phyloP scores from a whole-genome alignment of 208 protist genomes.

The Leishmania gerbilli region DNA sequence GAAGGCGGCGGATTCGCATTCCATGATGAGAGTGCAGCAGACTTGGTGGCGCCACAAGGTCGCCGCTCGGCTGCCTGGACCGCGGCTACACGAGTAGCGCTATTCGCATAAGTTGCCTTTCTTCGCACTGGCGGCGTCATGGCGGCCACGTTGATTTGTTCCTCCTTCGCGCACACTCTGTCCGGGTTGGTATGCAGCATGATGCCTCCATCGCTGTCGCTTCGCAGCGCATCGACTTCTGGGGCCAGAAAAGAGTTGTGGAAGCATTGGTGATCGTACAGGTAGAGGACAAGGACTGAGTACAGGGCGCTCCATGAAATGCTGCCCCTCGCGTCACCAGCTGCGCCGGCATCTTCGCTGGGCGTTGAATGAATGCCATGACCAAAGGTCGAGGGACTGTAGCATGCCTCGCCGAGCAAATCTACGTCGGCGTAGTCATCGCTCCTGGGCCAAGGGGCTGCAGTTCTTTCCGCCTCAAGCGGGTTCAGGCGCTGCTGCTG shows the following conservation, averaged over 20 bases:
- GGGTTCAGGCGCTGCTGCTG: not conserved
- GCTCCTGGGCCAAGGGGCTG: not conserved
- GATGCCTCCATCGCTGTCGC: not conserved
- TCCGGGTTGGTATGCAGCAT: not conserved
- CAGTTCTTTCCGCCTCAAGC: not conserved
- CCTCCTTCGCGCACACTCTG: not conserved
- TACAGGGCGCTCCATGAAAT: slow-evolving; percentile 15
- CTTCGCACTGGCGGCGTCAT: not conserved
- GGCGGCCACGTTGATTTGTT: not conserved
- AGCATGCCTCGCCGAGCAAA: slow-evolving; percentile 7
- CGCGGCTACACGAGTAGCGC: not conserved
- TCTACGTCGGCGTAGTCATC: slow-evolving; percentile 10
- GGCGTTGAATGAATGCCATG: not conserved
- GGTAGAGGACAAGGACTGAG: slow-evolving; percentile 18
- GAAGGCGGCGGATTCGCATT: not conserved
- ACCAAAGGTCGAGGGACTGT: not conserved
- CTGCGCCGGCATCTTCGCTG: not conserved
- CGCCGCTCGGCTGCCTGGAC: not conserved
- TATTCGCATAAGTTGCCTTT: not conserved
- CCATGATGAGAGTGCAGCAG: not conserved
- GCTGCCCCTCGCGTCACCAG: not conserved
- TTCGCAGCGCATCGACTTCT: slow-evolving; percentile 11
- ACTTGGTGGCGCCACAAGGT: not conserved
- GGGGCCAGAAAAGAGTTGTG: slow-evolving; percentile 17
- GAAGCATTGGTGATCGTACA: slow-evolving; percentile 20